Evolutionary conservation across 495 filamentous ascomycete genomes (phyloP).

Genomic region (Trichoderma orchidacearum): DNA sequence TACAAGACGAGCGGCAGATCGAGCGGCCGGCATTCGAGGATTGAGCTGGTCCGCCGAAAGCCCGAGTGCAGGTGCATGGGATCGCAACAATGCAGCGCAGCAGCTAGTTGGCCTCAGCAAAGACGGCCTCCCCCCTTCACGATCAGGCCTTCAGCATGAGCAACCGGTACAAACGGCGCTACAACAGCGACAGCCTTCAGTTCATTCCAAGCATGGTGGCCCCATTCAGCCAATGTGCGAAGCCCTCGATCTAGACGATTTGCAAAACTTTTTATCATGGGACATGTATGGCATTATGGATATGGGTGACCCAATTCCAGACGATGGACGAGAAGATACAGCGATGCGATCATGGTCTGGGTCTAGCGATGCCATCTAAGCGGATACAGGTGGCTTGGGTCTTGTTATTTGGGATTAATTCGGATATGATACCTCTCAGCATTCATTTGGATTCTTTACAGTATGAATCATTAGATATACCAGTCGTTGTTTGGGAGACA

Average conservation of each 20-base stretch:
- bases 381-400: not conserved
- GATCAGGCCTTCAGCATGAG: not conserved
- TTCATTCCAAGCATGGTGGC: not conserved
- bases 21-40: not conserved
- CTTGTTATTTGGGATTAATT: not conserved
- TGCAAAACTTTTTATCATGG: slow-evolving; percentile 2
- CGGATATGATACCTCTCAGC: not conserved
- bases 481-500: not conserved
- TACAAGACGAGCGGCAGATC: not conserved
- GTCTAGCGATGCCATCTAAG: not conserved
- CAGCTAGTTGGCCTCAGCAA: slow-evolving; percentile 1
- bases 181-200: not conserved
- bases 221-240: not conserved
- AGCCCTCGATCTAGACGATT: not conserved
- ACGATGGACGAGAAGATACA: not conserved
- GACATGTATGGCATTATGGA: slow-evolving; percentile 1
- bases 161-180: not conserved
- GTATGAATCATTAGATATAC: too few relatives aligned
- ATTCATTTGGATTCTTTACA: not conserved
- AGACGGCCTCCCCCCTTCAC: not conserved
- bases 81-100: not conserved
- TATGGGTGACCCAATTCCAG: not conserved
- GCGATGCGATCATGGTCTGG: not conserved
- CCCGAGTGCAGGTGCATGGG: not conserved
- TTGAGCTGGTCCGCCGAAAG: not conserved